Conservation (phyloP, 2,329 filamentous ascomycete genomes). For the Tolypocladium endophyticum region DNA sequence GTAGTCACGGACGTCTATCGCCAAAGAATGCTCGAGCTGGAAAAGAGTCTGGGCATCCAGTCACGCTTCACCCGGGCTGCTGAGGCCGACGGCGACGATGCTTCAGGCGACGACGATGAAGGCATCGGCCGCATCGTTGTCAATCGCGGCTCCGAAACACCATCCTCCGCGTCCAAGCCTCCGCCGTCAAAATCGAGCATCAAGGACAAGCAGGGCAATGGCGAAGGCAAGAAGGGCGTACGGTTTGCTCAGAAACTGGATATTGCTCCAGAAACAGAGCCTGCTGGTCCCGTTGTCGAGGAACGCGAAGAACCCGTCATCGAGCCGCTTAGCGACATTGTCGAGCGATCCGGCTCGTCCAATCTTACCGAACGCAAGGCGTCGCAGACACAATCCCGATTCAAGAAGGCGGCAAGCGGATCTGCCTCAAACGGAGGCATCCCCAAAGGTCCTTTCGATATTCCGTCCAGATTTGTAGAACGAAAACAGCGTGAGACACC, state of each 20-base stretch:
- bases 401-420: slow-evolving; percentile 32
- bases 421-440: slow-evolving; percentile 7
- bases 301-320: slow-evolving; percentile 21
- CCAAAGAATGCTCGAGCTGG: slow-evolving; percentile 74
- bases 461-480: slow-evolving; percentile 28
- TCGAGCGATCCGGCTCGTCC: slow-evolving; percentile 30
- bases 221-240: slow-evolving; percentile 54
- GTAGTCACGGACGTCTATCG: slow-evolving; percentile 66
- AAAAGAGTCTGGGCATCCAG: slow-evolving; percentile 60
- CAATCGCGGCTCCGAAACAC: slow-evolving; percentile 13
- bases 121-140: slow-evolving; percentile 49
- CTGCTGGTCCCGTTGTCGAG: slow-evolving; percentile 6
- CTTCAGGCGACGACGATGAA: slow-evolving; percentile 30
- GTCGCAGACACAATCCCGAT: slow-evolving; percentile 35
- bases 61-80: slow-evolving; percentile 43
- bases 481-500: slow-evolving; percentile 28
- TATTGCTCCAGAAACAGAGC: slow-evolving; percentile 40
- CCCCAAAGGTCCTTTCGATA: slow-evolving; percentile 32
- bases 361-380: slow-evolving; percentile 19
- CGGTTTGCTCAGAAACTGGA: slow-evolving; percentile 70
- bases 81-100: slow-evolving; percentile 26
- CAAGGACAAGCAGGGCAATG: slow-evolving; percentile 15
- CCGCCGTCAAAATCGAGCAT: slow-evolving; percentile 21
- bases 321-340: slow-evolving; percentile 41
- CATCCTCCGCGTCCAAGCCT: slow-evolving; percentile 9